A percentile compares a stretch with the other conserved stretches of the same genome.
phyloP scores from a whole-genome alignment of 345 rosid genomes.

The Pelargonium nanum region DNA sequence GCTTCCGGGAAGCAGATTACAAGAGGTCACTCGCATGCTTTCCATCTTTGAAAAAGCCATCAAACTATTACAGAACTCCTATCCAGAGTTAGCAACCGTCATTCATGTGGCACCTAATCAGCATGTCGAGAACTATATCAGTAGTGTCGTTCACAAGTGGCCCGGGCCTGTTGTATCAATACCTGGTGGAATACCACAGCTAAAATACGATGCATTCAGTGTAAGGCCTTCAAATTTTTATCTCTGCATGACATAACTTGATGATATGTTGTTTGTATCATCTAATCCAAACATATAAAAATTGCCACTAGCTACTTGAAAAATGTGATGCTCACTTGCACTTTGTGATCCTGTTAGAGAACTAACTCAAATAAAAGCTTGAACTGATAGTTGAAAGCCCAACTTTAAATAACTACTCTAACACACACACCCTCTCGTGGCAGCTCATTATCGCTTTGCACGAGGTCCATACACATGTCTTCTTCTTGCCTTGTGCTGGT shows the following conservation, averaged over 20 bases:
- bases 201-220: slow-evolving; percentile 65
- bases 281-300: not conserved
- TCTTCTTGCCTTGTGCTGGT: too few species aligned
- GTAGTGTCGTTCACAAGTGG: slow-evolving; percentile 38
- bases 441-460: too few species aligned
- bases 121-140: slow-evolving; percentile 48
- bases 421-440: too few species aligned
- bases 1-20: slow-evolving; percentile 94
- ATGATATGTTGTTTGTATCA: not conserved
- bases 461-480: too few species aligned
- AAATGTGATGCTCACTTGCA: too few species aligned
- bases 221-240: slow-evolving; percentile 32
- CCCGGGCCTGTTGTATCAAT: slow-evolving; percentile 61
- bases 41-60: slow-evolving; percentile 55
- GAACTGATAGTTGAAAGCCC: too few species aligned
- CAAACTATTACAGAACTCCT: slow-evolving; percentile 36
- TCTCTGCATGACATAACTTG: slow-evolving; percentile 6
- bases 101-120: slow-evolving; percentile 75
- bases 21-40: slow-evolving; percentile 82
- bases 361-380: too few species aligned
- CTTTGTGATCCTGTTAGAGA: too few species aligned
- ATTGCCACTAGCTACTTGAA: too few species aligned
- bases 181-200: slow-evolving; percentile 50
- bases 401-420: too few species aligned
- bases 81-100: slow-evolving; percentile 38